Evolutionary conservation across 306 rosid genomes (phyloP).

Genomic region (Sicyos baderoa): DNA sequence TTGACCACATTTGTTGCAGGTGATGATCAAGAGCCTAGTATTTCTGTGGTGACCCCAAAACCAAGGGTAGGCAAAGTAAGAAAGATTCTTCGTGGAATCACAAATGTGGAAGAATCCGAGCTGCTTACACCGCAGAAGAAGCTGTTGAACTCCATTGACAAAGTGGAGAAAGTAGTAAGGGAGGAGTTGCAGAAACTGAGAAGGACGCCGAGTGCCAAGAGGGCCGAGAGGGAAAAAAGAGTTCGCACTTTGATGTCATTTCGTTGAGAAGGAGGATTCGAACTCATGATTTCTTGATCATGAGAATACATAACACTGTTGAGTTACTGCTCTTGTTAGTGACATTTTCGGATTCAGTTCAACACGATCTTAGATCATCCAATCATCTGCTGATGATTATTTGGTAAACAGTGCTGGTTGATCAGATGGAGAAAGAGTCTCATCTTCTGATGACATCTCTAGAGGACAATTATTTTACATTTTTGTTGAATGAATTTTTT

Average conservation of each 20-base stretch:
- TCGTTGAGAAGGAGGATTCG: constrained; percentile 35
- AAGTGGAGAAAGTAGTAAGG: constrained; percentile 51
- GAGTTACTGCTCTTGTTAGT: too few relatives aligned
- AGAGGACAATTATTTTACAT: neutral
- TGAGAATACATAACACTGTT: too few relatives aligned
- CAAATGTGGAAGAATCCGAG: constrained; percentile 33
- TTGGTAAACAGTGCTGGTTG: neutral
- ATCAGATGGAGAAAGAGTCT: neutral
- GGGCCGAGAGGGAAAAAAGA: constrained; percentile 58
- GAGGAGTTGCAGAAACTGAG: constrained; percentile 58
- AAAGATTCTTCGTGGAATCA: constrained; percentile 37
- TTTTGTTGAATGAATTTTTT: constrained; percentile 6
- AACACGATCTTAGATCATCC: neutral
- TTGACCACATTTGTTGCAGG: neutral
- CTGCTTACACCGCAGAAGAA: constrained; percentile 69
- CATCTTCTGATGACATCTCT: constrained; percentile 46
- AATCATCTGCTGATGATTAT: constrained; percentile 17
- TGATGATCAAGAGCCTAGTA: constrained; percentile 22
- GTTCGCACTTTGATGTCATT: constrained; percentile 71
- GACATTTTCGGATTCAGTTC: neutral
- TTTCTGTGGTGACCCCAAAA: constrained; percentile 25
- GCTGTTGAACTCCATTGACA: constrained; percentile 54
- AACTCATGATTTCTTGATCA: too few relatives aligned
- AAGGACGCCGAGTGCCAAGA: constrained; percentile 62
- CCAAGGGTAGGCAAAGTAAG: constrained; percentile 31